Evolutionary conservation across 129 eudicot species (phyloP).

Genomic region (Silybum marianum): DNA sequence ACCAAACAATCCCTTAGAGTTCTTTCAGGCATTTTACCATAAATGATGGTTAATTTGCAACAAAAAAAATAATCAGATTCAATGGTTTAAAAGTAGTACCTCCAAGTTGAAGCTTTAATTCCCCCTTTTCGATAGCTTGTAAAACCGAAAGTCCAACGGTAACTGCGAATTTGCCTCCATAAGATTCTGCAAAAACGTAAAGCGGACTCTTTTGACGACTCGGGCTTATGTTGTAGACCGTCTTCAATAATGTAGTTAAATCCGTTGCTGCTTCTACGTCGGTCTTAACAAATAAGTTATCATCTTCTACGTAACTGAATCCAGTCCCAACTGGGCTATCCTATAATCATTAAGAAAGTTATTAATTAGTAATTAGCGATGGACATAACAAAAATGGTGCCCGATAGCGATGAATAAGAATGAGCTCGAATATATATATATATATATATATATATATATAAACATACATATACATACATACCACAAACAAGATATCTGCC

Average conservation of each 20-base stretch:
- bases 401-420: neutral
- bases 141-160: slow-evolving; percentile 42
- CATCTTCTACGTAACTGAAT: slow-evolving; percentile 49
- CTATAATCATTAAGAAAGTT: slow-evolving; percentile 21
- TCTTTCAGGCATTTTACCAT: too few relatives aligned
- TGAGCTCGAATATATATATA: neutral
- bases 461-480: neutral
- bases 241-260: slow-evolving; percentile 43
- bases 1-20: too few relatives aligned
- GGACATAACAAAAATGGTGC: neutral
- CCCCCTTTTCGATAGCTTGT: slow-evolving; percentile 36
- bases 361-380: neutral
- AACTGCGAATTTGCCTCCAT: slow-evolving; percentile 58
- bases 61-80: neutral
- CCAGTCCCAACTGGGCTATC: slow-evolving; percentile 63
- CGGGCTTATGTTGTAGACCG: slow-evolving; percentile 32
- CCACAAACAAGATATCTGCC: slow-evolving; percentile 68
- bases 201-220: slow-evolving; percentile 39
- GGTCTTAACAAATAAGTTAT: slow-evolving; percentile 37
- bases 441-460: too few relatives aligned
- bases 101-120: slow-evolving; percentile 44
- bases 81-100: slow-evolving; percentile 21
- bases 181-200: slow-evolving; percentile 52
- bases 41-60: neutral
- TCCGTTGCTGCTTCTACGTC: slow-evolving; percentile 51